These are phyloP conservation scores for Senna siamea DNA, from an alignment of 306 rosid species.

Conservation along the genomic window DNA sequence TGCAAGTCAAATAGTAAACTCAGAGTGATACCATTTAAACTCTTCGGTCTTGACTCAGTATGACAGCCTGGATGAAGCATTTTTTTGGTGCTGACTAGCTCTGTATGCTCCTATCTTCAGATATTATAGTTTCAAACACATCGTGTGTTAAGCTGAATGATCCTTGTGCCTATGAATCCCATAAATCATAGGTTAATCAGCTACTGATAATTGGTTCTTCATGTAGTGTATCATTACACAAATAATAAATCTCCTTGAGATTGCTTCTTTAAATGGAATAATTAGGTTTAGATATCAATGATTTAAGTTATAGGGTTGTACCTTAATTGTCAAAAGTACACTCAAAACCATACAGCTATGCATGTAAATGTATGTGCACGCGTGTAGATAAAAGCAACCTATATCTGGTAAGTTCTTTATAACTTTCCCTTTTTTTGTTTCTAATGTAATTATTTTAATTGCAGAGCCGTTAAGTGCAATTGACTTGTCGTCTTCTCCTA, in stretches of 20 bases:
- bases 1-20: neutral
- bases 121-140: slow-evolving; percentile 24
- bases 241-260: neutral
- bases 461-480: slow-evolving; percentile 68
- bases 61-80: slow-evolving; percentile 12
- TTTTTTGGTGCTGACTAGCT: slow-evolving; percentile 7
- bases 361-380: slow-evolving; percentile 13
- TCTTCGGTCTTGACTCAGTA: neutral
- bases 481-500: slow-evolving; percentile 38
- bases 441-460: slow-evolving; percentile 30
- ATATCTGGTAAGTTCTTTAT: slow-evolving; percentile 1
- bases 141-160: neutral
- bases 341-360: slow-evolving; percentile 14
- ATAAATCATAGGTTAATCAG: slow-evolving; percentile 13
- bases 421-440: slow-evolving; percentile 11
- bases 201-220: neutral
- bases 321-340: slow-evolving; percentile 7
- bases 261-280: neutral
- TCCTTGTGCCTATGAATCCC: slow-evolving; percentile 1
- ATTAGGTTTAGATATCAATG: neutral
- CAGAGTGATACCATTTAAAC: neutral
- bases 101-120: slow-evolving; percentile 12
- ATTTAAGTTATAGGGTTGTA: slow-evolving; percentile 5
- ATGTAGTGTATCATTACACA: neutral
- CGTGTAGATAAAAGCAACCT: slow-evolving; percentile 5